A percentile compares a stretch with the other conserved stretches of the same genome.
Evolutionary conservation across 768 basidiomycete species (phyloP).

Genomic region (Tricholomella constricta): DNA sequence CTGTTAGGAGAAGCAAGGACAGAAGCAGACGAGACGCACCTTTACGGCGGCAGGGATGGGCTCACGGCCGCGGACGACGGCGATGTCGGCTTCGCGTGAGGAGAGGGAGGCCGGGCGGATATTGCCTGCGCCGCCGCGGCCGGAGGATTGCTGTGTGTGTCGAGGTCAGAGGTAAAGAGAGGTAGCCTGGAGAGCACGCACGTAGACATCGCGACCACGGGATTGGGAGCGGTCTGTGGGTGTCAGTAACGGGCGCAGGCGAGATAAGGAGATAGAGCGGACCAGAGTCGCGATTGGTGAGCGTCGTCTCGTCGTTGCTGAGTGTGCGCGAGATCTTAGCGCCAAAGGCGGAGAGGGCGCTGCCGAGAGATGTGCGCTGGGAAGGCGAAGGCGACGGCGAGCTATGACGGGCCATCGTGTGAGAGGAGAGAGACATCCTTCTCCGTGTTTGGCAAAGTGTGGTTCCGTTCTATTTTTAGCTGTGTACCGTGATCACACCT

Average conservation of each 20-base stretch:
- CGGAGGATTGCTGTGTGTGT: constrained; percentile 49
- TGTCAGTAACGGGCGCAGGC: constrained; percentile 8
- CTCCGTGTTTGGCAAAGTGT: too few relatives aligned
- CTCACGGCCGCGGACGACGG: constrained; percentile 63
- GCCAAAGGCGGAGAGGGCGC: constrained; percentile 9
- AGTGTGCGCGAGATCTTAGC: constrained; percentile 15
- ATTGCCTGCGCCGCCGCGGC: constrained; percentile 75
- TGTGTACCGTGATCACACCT: too few relatives aligned
- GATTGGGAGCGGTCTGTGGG: constrained; percentile 50
- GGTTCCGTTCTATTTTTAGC: too few relatives aligned
- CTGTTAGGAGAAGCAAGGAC: background rate
- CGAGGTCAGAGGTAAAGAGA: background rate
- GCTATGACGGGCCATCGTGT: constrained; percentile 1
- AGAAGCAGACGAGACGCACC: constrained; percentile 30
- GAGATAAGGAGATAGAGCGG: background rate
- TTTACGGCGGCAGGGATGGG: constrained; percentile 35
- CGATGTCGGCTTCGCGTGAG: constrained; percentile 56
- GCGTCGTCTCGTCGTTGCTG: constrained; percentile 6
- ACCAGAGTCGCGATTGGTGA: background rate
- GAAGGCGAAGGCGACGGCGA: constrained; percentile 11
- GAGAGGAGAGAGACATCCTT: too few relatives aligned
- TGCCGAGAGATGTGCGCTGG: constrained; percentile 10
- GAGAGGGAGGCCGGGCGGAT: constrained; percentile 49
- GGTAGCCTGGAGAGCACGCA: constrained; percentile 32
- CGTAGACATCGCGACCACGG: constrained; percentile 61